A percentile compares a stretch with the other conserved stretches of the same genome.
Conservation (phyloP, 2,329 filamentous ascomycete species). For the Colletotrichum gloeosporioides region DNA sequence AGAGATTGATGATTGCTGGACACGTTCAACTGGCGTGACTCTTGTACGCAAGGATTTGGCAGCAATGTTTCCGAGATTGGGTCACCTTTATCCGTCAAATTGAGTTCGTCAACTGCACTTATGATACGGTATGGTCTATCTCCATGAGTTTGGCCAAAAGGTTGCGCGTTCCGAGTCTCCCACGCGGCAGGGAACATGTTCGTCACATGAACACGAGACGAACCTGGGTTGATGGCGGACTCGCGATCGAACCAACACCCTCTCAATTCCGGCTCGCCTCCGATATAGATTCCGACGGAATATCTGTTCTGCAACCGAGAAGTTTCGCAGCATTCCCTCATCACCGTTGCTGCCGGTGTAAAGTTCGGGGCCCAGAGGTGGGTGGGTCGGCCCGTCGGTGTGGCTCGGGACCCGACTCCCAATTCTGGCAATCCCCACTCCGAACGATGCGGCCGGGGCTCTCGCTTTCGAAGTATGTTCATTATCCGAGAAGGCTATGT, state of each 20-base stretch:
- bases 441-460: not conserved
- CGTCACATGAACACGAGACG: not conserved
- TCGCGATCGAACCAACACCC: not conserved
- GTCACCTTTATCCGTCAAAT: not conserved
- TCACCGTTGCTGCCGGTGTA: not conserved
- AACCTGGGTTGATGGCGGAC: not conserved
- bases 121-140: not conserved
- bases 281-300: not conserved
- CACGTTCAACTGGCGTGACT: not conserved
- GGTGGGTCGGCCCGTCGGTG: not conserved
- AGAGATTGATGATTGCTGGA: not conserved
- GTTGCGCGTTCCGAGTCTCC: not conserved
- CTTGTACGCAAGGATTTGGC: not conserved
- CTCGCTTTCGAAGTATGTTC: not conserved
- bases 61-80: not conserved
- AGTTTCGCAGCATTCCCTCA: not conserved
- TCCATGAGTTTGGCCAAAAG: not conserved
- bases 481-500: not conserved
- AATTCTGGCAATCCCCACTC: not conserved
- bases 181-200: not conserved
- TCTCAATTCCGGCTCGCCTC: not conserved
- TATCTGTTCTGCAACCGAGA: not conserved
- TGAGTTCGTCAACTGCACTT: not conserved
- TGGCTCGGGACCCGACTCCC: not conserved
- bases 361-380: not conserved